These are phyloP conservation scores for Bipolaris cookei DNA, from an alignment of 2,329 filamentous ascomycete genomes.

Conservation along the genomic window DNA sequence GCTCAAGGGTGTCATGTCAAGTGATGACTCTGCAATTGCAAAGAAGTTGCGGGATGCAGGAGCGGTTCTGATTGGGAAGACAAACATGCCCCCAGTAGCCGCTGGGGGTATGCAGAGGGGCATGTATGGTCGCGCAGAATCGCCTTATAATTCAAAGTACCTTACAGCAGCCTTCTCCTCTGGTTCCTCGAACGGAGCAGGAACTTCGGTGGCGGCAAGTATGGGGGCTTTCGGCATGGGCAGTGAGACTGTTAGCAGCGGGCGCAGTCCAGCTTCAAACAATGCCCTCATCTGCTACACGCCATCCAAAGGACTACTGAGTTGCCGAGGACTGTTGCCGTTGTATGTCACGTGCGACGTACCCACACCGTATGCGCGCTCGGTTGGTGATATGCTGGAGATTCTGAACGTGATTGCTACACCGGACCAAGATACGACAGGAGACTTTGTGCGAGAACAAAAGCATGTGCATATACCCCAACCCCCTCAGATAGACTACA, in stretches of 20 bases:
- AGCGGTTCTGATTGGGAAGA: slow-evolving; percentile 60
- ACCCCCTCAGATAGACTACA: slow-evolving; percentile 44
- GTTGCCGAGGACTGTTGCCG: slow-evolving; percentile 61
- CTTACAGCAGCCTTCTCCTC: slow-evolving; percentile 63
- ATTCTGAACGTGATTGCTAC: slow-evolving; percentile 58
- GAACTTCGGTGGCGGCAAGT: slow-evolving; percentile 57
- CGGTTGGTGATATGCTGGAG: slow-evolving; percentile 57
- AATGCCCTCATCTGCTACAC: slow-evolving; percentile 64
- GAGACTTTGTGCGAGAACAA: slow-evolving; percentile 65
- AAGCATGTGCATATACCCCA: slow-evolving; percentile 52
- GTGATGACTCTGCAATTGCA: slow-evolving; percentile 61
- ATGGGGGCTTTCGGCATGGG: slow-evolving; percentile 62
- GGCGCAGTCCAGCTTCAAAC: slow-evolving; percentile 63
- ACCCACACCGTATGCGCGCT: slow-evolving; percentile 60
- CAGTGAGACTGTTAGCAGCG: slow-evolving; percentile 63
- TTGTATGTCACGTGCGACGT: slow-evolving; percentile 64
- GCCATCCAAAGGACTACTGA: slow-evolving; percentile 60
- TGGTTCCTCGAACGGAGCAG: slow-evolving; percentile 65
- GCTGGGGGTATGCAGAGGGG: slow-evolving; percentile 65
- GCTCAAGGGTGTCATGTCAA: slow-evolving; percentile 58
- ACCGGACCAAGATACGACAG: slow-evolving; percentile 50
- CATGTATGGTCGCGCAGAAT: slow-evolving; percentile 62
- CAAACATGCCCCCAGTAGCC: slow-evolving; percentile 67
- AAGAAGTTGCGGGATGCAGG: slow-evolving; percentile 57
- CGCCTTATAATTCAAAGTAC: slow-evolving; percentile 62